Base-by-base conservation (phyloP, 1,284 basidiomycete species). In the Polyporus tsugae region DNA sequence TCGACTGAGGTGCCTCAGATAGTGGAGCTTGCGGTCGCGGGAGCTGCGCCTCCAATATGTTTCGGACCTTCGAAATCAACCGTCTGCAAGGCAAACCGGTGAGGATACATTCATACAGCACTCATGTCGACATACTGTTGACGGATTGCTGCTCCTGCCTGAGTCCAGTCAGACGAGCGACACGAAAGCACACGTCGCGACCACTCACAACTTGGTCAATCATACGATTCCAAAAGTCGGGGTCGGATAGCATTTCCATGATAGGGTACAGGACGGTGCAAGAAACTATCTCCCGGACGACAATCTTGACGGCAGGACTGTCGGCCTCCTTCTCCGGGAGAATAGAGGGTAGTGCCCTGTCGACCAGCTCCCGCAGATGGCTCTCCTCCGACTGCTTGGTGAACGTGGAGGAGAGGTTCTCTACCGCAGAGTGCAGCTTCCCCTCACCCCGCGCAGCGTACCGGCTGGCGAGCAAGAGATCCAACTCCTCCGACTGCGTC, bases 211-310 rank as follows among this genome's bases (percentile, higher is more conserved):
- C 87, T 81, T 96, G 92, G 78, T 98, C 96, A 64, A 99, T 94
- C 59, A 91, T 88, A 65, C 90, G 86, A 81, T 99, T 99, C 95
- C 96, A 98, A 74, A 98, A 98, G 79, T 99, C 97, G 19, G 96
- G 94, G 78, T 99, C 97, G 61, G 93, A 87, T 57, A 99, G 77
- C 90, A 97, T 94, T 65, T 98, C 95, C 83, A 98, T 91, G 65
- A 97, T 80, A 3, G 97, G 95, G 75, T 93, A 89, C 39, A 98
- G 78, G 6, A 98, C 89, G 1, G 91, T 84, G 75, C 95, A 97
- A 6, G 94, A 88, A 2, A 94, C 82, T 73, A 99, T 87, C 80
- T 99, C 97, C 58, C 95, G 84, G 17, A 89, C 89, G 15, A 95
- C 89, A 46, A 93, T 89, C 64, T 81, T 86, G 39, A 98, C 85